Conservation (phyloP, 495 filamentous ascomycete genomes). For the Daldinia caldariorum region DNA sequence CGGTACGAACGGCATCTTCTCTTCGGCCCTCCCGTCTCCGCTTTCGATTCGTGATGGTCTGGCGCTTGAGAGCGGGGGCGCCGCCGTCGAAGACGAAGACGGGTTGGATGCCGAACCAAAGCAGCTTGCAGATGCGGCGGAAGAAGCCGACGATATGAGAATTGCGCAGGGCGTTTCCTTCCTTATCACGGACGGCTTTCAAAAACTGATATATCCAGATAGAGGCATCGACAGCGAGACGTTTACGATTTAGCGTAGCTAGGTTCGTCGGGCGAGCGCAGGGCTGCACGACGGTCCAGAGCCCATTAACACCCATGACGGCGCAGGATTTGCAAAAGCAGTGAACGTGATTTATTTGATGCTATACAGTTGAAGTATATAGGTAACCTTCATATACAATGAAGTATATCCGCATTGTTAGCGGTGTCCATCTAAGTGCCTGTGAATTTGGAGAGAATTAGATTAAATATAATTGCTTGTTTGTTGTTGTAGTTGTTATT, state of each 20-base stretch:
- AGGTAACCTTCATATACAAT: conserved; percentile 21
- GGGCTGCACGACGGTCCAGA: conserved; percentile 94
- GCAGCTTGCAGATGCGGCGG: conserved; percentile 93
- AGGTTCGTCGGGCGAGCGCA: conserved; percentile 92
- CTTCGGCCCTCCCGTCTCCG: conserved; percentile 83
- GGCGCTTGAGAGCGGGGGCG: conserved; percentile 87
- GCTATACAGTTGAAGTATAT: conserved; percentile 4
- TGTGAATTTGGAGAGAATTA: not conserved
- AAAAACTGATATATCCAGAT: conserved; percentile 99
- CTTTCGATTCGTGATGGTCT: conserved; percentile 84
- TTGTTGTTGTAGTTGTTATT: too few species aligned
- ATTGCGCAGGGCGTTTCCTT: conserved; percentile 95
- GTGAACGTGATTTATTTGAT: conserved; percentile 18
- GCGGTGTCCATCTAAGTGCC: not conserved
- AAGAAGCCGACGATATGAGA: conserved; percentile 97
- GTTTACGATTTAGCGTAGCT: conserved; percentile 92
- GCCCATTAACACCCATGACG: conserved; percentile 93
- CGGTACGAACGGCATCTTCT: conserved; percentile 92
- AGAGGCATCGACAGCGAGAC: conserved; percentile 94
- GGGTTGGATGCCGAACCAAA: conserved; percentile 95
- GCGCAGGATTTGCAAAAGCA: conserved; percentile 15
- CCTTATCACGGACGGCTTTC: conserved; percentile 97
- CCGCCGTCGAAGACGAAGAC: conserved; percentile 99
- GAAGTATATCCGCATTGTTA: conserved; percentile 14
- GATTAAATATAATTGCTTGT: not conserved